Percentiles rank a stretch among this genome's conserved stretches.
phyloP scores from a whole-genome alignment of 1,139 yeast species.

The Yamadazyma trypodendri region DNA sequence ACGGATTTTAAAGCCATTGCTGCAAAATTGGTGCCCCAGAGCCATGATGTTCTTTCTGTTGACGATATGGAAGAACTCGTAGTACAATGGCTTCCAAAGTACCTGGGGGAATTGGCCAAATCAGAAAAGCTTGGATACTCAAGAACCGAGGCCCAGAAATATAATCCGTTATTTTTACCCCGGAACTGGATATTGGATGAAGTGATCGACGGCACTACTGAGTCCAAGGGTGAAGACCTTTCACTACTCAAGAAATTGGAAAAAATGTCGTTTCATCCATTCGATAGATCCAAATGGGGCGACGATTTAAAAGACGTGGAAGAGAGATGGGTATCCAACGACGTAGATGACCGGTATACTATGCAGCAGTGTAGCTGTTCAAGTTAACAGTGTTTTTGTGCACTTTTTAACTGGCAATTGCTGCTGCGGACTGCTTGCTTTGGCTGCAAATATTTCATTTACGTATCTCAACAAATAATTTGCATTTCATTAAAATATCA shows the following conservation, averaged over 20 bases:
- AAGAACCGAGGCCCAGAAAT: constrained; percentile 40
- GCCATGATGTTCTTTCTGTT: constrained; percentile 23
- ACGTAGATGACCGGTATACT: constrained; percentile 43
- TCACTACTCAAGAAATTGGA: constrained; percentile 51
- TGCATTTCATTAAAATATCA: neutral
- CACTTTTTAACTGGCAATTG: neutral
- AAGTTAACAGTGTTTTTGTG: constrained; percentile 31
- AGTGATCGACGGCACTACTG: constrained; percentile 56
- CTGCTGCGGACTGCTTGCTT: no score
- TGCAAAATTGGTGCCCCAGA: constrained; percentile 17
- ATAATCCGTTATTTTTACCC: constrained; percentile 81
- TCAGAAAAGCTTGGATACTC: constrained; percentile 24
- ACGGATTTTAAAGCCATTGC: constrained; percentile 9
- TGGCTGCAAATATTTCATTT: neutral
- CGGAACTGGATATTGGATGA: constrained; percentile 86
- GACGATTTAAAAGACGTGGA: constrained; percentile 56
- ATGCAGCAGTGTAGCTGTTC: constrained; percentile 71
- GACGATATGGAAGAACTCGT: constrained; percentile 34
- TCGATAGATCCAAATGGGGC: constrained; percentile 62
- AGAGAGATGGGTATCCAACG: constrained; percentile 51
- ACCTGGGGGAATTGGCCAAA: constrained; percentile 35
- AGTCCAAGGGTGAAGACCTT: constrained; percentile 35
- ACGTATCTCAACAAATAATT: no score
- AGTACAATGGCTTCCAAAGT: constrained; percentile 39
- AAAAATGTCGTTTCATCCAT: constrained; percentile 65